Evolutionary conservation across 768 basidiomycete species (phyloP).

Genomic region (Vishniacozyma victoriae): DNA sequence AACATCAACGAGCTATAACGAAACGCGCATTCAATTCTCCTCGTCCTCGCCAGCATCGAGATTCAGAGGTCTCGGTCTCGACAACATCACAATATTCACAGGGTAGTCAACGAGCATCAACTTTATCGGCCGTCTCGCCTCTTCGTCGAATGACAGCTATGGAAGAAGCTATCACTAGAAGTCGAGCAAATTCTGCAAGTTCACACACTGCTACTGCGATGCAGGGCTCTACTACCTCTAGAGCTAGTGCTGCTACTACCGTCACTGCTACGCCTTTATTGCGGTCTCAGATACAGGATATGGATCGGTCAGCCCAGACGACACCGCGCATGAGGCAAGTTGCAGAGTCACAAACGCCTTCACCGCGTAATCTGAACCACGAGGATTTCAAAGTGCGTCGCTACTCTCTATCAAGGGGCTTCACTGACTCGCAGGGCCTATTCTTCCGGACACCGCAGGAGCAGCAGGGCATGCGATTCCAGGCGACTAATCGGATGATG

Average conservation of each 20-base stretch:
- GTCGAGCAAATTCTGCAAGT: constrained; percentile 21
- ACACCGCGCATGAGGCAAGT: too few species aligned
- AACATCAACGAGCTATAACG: constrained; percentile 33
- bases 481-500: too few species aligned
- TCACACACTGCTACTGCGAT: too few species aligned
- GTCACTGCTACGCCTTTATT: too few species aligned
- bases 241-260: too few species aligned
- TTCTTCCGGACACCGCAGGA: constrained; percentile 39
- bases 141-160: constrained; percentile 20
- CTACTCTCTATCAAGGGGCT: background rate
- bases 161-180: constrained; percentile 34
- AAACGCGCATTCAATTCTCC: constrained; percentile 34
- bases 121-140: background rate
- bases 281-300: too few species aligned
- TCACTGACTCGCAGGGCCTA: constrained; percentile 18
- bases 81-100: background rate
- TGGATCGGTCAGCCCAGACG: constrained; percentile 1
- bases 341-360: constrained; percentile 6
- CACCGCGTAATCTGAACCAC: constrained; percentile 22
- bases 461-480: constrained; percentile 9
- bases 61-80: background rate
- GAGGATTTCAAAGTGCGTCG: constrained; percentile 32
- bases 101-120: background rate
- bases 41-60: background rate
- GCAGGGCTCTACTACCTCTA: too few species aligned